phyloP scores from a whole-genome alignment of 1,284 basidiomycete species.

The Peniophora sp. region DNA sequence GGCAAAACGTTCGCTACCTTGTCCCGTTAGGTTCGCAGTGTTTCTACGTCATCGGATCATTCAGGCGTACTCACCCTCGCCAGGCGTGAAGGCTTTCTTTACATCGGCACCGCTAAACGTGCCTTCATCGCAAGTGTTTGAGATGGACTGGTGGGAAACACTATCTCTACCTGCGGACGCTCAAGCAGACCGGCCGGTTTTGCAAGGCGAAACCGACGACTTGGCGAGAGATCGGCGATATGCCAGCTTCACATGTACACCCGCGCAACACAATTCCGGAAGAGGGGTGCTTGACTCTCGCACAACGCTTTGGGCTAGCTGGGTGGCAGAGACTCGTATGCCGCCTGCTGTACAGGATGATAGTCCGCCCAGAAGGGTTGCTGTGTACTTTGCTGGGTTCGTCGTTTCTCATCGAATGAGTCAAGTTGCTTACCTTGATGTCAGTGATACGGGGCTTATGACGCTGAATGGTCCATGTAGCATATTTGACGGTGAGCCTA shows the following conservation, averaged over 20 bases:
- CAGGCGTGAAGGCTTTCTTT: constrained; percentile 20
- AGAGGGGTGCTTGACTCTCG: constrained; percentile 17
- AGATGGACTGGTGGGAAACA: constrained; percentile 27
- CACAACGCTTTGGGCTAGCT: constrained; percentile 24
- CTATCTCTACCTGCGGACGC: constrained; percentile 3
- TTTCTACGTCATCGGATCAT: too few relatives aligned
- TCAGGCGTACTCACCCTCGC: neutral
- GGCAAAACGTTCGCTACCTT: constrained; percentile 16
- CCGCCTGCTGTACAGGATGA: neutral
- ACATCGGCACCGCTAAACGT: constrained; percentile 13
- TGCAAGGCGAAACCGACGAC: neutral
- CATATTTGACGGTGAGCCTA: constrained; percentile 18
- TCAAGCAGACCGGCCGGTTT: neutral
- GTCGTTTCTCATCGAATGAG: neutral
- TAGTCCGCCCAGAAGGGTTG: constrained; percentile 1
- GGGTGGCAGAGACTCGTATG: constrained; percentile 18
- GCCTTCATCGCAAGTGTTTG: constrained; percentile 16
- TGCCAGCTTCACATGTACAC: constrained; percentile 21
- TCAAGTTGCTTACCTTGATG: neutral
- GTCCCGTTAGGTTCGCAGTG: constrained; percentile 18
- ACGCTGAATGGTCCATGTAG: constrained; percentile 21
- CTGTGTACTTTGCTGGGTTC: constrained; percentile 21
- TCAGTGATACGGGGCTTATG: constrained; percentile 24
- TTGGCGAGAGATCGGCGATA: constrained; percentile 1
- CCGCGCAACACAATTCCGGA: constrained; percentile 27